phyloP scores from a whole-genome alignment of 192 early-diverging fungal genomes.

The Coemansia sp. region DNA sequence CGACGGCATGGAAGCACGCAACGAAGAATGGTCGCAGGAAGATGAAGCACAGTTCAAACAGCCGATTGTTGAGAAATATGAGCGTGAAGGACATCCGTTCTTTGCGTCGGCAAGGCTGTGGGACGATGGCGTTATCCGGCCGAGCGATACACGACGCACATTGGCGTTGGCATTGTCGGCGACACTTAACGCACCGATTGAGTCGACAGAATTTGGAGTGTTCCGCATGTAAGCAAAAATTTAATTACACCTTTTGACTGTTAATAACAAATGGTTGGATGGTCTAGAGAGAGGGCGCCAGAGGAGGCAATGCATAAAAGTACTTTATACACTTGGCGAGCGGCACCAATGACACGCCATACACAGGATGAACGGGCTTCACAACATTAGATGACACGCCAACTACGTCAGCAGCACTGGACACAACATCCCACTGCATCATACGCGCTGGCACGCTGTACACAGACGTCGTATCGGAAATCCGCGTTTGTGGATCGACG shows the following conservation, averaged over 20 bases:
- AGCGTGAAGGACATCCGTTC: slow-evolving; percentile 94
- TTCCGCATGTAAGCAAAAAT: slow-evolving; percentile 79
- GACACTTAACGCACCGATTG: slow-evolving; percentile 67
- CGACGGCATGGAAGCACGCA: slow-evolving; percentile 76
- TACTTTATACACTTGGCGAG: slow-evolving; percentile 40
- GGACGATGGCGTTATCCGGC: slow-evolving; percentile 96
- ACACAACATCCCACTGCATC: slow-evolving; percentile 44
- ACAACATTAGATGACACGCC: slow-evolving; percentile 24
- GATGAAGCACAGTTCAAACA: slow-evolving; percentile 79
- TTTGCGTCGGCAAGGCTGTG: slow-evolving; percentile 84
- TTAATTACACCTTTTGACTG: no score
- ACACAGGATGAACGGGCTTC: slow-evolving; percentile 45
- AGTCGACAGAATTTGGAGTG: slow-evolving; percentile 82
- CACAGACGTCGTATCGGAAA: slow-evolving; percentile 23
- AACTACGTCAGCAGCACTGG: slow-evolving; percentile 14
- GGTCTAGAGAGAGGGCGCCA: slow-evolving; percentile 16
- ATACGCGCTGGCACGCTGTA: slow-evolving; percentile 42
- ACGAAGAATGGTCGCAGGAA: slow-evolving; percentile 70
- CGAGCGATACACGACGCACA: slow-evolving; percentile 80
- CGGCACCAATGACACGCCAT: slow-evolving; percentile 31
- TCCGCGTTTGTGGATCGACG: slow-evolving; percentile 21
- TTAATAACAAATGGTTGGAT: no score
- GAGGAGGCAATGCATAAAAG: slow-evolving; percentile 34
- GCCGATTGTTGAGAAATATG: slow-evolving; percentile 81
- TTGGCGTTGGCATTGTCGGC: slow-evolving; percentile 83